A percentile compares a stretch with the other conserved stretches of the same genome.
Conservation (phyloP, 805 yeast genomes). For the Middelhovenomyces tepae region DNA sequence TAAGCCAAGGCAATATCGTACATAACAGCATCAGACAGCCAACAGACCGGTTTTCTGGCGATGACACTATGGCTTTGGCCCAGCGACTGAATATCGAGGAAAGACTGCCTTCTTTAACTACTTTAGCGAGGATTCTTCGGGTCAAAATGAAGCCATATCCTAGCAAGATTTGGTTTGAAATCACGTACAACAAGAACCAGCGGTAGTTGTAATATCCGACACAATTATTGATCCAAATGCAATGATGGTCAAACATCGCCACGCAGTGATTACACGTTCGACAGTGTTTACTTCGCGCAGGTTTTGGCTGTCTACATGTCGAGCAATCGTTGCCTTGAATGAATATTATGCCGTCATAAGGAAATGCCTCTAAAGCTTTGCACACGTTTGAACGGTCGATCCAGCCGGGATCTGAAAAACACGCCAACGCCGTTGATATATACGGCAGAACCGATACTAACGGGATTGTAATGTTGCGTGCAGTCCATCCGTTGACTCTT, state of each 20-base stretch:
- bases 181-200: slow-evolving; percentile 50
- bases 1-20: slow-evolving; percentile 35
- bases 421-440: slow-evolving; percentile 20
- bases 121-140: slow-evolving; percentile 17
- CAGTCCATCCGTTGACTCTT: slow-evolving; percentile 4
- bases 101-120: slow-evolving; percentile 2
- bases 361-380: slow-evolving; percentile 21
- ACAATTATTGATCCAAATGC: slow-evolving; percentile 56
- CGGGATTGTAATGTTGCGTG: slow-evolving; percentile 12
- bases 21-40: slow-evolving; percentile 38
- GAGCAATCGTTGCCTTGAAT: slow-evolving; percentile 38
- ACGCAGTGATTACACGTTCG: slow-evolving; percentile 41
- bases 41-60: slow-evolving; percentile 19
- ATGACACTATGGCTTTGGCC: slow-evolving; percentile 3
- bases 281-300: slow-evolving; percentile 58
- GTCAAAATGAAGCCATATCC: slow-evolving; percentile 35
- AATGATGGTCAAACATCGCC: slow-evolving; percentile 48
- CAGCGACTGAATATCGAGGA: slow-evolving; percentile 2
- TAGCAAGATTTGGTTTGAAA: slow-evolving; percentile 38
- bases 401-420: slow-evolving; percentile 32
- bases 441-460: slow-evolving; percentile 19
- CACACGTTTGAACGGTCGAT: slow-evolving; percentile 22
- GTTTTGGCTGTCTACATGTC: slow-evolving; percentile 41
- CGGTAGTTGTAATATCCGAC: slow-evolving; percentile 51
- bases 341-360: slow-evolving; percentile 46